Conservation (phyloP, 176 grass and related monocot species). For the Dactylis glomerata region DNA sequence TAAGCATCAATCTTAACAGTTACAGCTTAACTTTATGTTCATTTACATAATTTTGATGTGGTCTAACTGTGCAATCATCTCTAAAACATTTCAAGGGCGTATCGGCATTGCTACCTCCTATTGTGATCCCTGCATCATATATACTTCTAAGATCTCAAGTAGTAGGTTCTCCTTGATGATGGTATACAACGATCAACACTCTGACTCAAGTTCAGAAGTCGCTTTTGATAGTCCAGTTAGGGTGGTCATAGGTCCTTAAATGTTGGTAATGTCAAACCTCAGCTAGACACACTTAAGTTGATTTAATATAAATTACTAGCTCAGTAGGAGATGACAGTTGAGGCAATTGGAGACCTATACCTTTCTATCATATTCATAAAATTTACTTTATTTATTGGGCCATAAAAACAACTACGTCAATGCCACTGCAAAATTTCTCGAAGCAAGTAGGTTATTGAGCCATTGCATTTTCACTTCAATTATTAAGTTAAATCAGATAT, state of each 20-base stretch:
- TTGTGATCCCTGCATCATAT: slow-evolving; percentile 55
- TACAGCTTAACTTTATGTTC: neutral
- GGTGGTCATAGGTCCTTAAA: neutral
- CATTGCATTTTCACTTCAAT: no score
- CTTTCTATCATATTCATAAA: slow-evolving; percentile 50
- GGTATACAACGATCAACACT: neutral
- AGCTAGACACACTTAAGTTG: slow-evolving; percentile 4
- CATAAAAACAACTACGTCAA: no score
- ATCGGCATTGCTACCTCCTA: slow-evolving; percentile 56
- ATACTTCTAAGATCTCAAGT: slow-evolving; percentile 35
- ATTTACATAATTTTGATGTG: slow-evolving; percentile 10
- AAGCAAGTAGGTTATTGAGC: no score
- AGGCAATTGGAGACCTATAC: slow-evolving; percentile 16
- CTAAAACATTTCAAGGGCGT: slow-evolving; percentile 79
- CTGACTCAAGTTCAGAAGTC: neutral
- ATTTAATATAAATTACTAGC: slow-evolving; percentile 10
- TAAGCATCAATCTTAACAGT: slow-evolving; percentile 41
- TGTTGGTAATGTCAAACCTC: slow-evolving; percentile 17
- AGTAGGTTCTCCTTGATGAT: slow-evolving; percentile 16
- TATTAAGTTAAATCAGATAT: no score
- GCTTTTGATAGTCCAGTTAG: neutral
- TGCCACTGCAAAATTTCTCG: no score
- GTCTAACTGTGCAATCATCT: slow-evolving; percentile 30
- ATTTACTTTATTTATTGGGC: slow-evolving; percentile 33
- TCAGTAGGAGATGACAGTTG: slow-evolving; percentile 5